Evolutionary conservation across 495 filamentous ascomycete genomes (phyloP).

Genomic region (Hyphodiscus hymeniophilus): DNA sequence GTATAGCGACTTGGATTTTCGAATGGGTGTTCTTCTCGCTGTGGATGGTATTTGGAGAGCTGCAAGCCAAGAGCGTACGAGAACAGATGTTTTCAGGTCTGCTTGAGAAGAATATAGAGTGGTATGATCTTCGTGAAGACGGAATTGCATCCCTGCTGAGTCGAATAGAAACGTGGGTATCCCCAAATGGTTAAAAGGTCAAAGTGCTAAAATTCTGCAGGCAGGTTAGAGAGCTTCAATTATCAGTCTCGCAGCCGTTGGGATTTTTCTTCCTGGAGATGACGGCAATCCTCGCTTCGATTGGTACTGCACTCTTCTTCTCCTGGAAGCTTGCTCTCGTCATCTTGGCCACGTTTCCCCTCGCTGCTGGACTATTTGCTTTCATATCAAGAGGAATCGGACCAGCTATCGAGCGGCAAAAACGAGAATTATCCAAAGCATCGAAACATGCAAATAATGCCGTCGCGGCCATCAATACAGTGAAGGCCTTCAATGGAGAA

Average conservation of each 20-base stretch:
- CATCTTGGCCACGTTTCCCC: constrained; percentile 66
- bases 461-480: constrained; percentile 67
- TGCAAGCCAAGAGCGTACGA: constrained; percentile 62
- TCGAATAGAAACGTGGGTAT: constrained; percentile 61
- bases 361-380: constrained; percentile 47
- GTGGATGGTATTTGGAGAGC: constrained; percentile 73
- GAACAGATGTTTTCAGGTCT: constrained; percentile 57
- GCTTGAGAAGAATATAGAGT: constrained; percentile 63
- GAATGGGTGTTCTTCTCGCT: constrained; percentile 53
- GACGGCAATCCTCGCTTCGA: constrained; percentile 50
- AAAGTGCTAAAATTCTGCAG: constrained; percentile 34
- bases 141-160: constrained; percentile 67
- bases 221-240: constrained; percentile 74
- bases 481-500: constrained; percentile 82
- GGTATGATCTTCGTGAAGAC: constrained; percentile 70
- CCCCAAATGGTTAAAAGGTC: not conserved
- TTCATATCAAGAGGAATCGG: constrained; percentile 54
- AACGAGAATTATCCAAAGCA: constrained; percentile 56
- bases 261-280: constrained; percentile 58
- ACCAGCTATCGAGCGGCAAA: constrained; percentile 59
- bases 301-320: constrained; percentile 63
- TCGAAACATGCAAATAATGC: constrained; percentile 65
- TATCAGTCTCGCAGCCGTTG: constrained; percentile 68
- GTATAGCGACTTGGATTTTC: constrained; percentile 53
- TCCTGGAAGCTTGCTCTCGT: constrained; percentile 83